Evolutionary conservation across 2,329 filamentous ascomycete species (phyloP).

Genomic region (Cryphonectria japonica): DNA sequence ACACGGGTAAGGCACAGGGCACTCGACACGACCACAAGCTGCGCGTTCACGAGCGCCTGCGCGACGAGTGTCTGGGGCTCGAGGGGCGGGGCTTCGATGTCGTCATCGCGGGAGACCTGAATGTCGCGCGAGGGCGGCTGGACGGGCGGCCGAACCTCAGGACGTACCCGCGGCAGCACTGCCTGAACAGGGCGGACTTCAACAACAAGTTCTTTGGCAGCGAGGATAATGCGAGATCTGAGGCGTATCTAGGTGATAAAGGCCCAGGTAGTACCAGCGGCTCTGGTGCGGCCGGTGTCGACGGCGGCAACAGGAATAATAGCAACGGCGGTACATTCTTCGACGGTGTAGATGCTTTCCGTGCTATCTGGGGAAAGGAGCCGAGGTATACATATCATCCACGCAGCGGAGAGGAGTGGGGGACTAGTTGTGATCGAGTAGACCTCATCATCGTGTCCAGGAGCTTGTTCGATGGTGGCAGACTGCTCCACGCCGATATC

Average conservation of each 20-base stretch:
- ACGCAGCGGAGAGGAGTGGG: conserved; percentile 45
- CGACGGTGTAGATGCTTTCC: conserved; percentile 50
- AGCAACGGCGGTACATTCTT: conserved; percentile 37
- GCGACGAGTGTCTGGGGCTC: conserved; percentile 47
- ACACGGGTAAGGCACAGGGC: conserved; percentile 45
- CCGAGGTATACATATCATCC: conserved; percentile 55
- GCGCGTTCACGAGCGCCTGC: conserved; percentile 49
- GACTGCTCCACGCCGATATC: conserved; percentile 37
- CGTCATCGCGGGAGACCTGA: conserved; percentile 56
- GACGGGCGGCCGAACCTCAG: conserved; percentile 50
- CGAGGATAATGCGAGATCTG: conserved; percentile 29
- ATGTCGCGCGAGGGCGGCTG: conserved; percentile 46
- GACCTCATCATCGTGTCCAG: conserved; percentile 54
- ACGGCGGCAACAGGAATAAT: background rate
- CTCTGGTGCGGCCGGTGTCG: no score
- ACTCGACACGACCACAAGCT: conserved; percentile 57
- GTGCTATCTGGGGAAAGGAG: conserved; percentile 46
- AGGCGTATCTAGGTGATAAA: conserved; percentile 23
- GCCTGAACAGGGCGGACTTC: conserved; percentile 55
- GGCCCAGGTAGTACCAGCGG: no score
- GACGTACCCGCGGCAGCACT: conserved; percentile 51
- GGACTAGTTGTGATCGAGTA: conserved; percentile 56
- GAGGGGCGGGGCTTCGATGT: conserved; percentile 47
- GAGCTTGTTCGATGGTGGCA: conserved; percentile 35
- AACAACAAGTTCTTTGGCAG: conserved; percentile 49